Evolutionary conservation across 441 rosid species (phyloP), one percentile per base, ranked within the genome.

Genomic region (Euphorbia neoarborescens): DNA sequence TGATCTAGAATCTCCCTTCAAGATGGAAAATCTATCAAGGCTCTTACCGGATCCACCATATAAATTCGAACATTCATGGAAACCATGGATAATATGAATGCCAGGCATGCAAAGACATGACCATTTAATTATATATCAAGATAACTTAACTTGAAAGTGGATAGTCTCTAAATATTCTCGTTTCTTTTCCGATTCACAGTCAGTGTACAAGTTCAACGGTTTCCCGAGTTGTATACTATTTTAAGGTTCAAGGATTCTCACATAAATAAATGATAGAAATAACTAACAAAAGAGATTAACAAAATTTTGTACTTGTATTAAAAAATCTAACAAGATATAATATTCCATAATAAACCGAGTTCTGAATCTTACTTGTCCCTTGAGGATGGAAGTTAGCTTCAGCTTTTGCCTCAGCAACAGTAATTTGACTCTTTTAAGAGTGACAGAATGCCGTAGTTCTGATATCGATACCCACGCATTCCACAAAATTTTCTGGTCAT

Each of bases 371-470:
- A 90, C 98, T 82, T 94, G 93, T 69, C 82, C 87, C 80, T 73
- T 82, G 76, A 91, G 86, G 75, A 94, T 77, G 71, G 81, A 83
- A 70, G 74, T 76, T 72, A 94, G 70, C 87, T 88, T 94, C 86
- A 91, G 65, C 76, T 83, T 88, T 73, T 87, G 92, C 82, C 84
- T 86, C 76, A 89, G 81, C 77, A 84, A 62, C 70, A 89, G 87
- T 69, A 86, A 67, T 79, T 88, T 82, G 7, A 84, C 76, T 84
- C 92, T 86, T 82, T 87, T 94, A 24, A 76, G 72, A 82, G 76
- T 86, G 51, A 89, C 95, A 73, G 96, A 86, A 80, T 90, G 92
- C 68, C 86, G 88, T 46, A 91, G 81, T 77, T 84, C 86, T 46
- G 89, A 84, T 76, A 80, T 86, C 56, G 83, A 82, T 65, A 84